phyloP scores from a whole-genome alignment of 2,329 filamentous ascomycete species.

The Arthrobotrys megalospora region DNA sequence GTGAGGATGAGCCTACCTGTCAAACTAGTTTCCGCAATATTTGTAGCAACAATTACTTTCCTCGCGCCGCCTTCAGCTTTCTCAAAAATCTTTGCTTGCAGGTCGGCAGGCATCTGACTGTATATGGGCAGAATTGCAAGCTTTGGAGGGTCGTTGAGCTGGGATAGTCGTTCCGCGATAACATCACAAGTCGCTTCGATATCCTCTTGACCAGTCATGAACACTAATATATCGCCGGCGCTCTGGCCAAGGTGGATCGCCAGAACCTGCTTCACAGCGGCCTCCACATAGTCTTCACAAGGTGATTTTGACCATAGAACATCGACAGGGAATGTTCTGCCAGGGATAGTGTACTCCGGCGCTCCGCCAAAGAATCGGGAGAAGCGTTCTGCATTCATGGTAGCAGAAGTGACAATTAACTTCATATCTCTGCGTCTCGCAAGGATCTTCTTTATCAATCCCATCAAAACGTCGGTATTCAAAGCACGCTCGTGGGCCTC shows the following conservation, averaged over 20 bases:
- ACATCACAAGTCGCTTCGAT: conserved; percentile 97
- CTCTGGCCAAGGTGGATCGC: conserved; percentile 97
- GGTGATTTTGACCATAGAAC: conserved; percentile 95
- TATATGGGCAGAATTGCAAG: conserved; percentile 97
- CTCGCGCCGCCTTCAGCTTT: conserved; percentile 88
- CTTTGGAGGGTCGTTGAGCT: conserved; percentile 94
- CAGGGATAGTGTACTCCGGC: conserved; percentile 95
- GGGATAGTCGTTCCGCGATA: conserved; percentile 85
- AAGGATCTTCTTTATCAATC: conserved; percentile 96
- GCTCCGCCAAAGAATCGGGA: conserved; percentile 96
- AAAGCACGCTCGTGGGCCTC: conserved; percentile 97
- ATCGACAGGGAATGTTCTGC: conserved; percentile 96
- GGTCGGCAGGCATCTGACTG: conserved; percentile 98
- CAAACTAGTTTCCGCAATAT: conserved; percentile 97
- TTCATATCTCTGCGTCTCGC: conserved; percentile 91
- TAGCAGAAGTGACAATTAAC: conserved; percentile 96
- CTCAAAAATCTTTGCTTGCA: conserved; percentile 98
- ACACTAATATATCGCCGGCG: conserved; percentile 92
- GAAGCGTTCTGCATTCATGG: conserved; percentile 97
- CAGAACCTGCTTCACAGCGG: conserved; percentile 94
- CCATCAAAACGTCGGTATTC: conserved; percentile 98
- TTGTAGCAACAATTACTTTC: conserved; percentile 98
- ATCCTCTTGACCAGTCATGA: conserved; percentile 99
- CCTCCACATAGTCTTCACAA: conserved; percentile 97
- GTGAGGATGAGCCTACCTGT: conserved; percentile 70